A percentile compares a stretch with the other conserved stretches of the same genome.
phyloP scores from a whole-genome alignment of 2,329 filamentous ascomycete genomes.

The Penicillium crustosum region DNA sequence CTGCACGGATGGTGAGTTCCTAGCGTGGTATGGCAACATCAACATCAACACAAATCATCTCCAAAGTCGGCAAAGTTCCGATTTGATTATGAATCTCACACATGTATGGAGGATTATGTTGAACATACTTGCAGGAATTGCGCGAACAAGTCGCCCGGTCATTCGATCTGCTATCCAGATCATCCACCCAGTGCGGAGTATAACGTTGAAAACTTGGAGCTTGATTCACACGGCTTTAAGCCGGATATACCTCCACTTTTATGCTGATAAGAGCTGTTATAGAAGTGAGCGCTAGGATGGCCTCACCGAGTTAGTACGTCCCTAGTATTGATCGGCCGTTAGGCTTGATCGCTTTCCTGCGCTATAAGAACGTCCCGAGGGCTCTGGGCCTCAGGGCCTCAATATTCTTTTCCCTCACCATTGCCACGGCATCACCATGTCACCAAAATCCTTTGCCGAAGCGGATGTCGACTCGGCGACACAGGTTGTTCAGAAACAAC shows the following conservation, averaged over 20 bases:
- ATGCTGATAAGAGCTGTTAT: neutral
- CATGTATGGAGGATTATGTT: neutral
- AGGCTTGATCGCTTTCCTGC: neutral
- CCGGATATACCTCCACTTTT: neutral
- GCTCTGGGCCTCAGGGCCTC: neutral
- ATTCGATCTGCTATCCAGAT: slow-evolving; percentile 5
- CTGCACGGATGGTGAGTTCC: slow-evolving; percentile 2
- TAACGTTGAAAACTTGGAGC: neutral
- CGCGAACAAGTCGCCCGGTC: slow-evolving; percentile 8
- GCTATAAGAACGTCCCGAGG: neutral
- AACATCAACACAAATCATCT: neutral
- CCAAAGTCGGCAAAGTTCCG: neutral
- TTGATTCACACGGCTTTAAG: neutral
- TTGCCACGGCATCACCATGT: slow-evolving; percentile 17
- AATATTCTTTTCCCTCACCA: neutral
- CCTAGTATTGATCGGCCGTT: neutral
- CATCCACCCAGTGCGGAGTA: neutral
- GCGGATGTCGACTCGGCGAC: slow-evolving; percentile 9
- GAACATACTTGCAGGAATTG: slow-evolving; percentile 15
- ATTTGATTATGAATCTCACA: neutral
- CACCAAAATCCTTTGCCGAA: slow-evolving; percentile 15
- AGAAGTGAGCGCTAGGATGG: neutral
- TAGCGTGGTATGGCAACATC: slow-evolving; percentile 9
- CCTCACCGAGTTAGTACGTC: neutral
- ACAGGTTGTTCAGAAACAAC: slow-evolving; percentile 23